A percentile compares a stretch with the other conserved stretches of the same genome.
Conservation (phyloP, 1,139 yeast genomes). For the Geotrichum histeridarum region DNA sequence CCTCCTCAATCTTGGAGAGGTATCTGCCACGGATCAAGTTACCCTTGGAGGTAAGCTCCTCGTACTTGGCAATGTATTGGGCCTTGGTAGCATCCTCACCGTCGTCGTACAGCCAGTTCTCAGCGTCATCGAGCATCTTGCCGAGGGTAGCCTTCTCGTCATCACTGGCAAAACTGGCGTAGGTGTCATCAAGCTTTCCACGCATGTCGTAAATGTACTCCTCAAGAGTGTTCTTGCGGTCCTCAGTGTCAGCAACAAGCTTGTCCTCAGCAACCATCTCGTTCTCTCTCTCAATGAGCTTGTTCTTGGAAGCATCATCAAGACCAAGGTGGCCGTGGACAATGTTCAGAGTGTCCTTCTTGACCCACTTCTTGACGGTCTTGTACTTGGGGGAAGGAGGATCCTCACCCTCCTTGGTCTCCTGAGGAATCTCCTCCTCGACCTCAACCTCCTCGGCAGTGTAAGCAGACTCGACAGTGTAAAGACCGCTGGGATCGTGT, state of each 20-base stretch:
- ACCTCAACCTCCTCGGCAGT: constrained; percentile 88
- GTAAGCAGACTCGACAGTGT: constrained; percentile 89
- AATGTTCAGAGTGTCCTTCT: constrained; percentile 72
- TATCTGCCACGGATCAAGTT: constrained; percentile 94
- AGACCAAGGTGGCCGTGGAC: constrained; percentile 62
- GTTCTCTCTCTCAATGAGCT: constrained; percentile 73
- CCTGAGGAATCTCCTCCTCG: constrained; percentile 55
- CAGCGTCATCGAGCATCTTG: constrained; percentile 74
- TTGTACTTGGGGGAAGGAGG: constrained; percentile 73
- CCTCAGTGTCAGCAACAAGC: constrained; percentile 97
- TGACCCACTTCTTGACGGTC: constrained; percentile 89
- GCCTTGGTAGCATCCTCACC: constrained; percentile 97
- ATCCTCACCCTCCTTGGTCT: constrained; percentile 58
- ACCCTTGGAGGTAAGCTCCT: constrained; percentile 92
- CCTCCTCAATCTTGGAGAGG: constrained; percentile 90
- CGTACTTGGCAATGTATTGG: constrained; percentile 95
- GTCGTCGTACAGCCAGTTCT: constrained; percentile 97
- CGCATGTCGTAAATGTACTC: constrained; percentile 97
- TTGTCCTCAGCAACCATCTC: constrained; percentile 85
- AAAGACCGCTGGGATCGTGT: constrained; percentile 95
- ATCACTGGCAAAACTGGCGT: constrained; percentile 81
- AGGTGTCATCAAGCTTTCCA: constrained; percentile 92
- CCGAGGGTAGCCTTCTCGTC: constrained; percentile 80
- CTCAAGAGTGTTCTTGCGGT: constrained; percentile 95
- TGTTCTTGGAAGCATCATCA: constrained; percentile 52